These are phyloP conservation scores for Paspalum notatum DNA, from an alignment of 176 grass and related monocot species.

Conservation along the genomic window DNA sequence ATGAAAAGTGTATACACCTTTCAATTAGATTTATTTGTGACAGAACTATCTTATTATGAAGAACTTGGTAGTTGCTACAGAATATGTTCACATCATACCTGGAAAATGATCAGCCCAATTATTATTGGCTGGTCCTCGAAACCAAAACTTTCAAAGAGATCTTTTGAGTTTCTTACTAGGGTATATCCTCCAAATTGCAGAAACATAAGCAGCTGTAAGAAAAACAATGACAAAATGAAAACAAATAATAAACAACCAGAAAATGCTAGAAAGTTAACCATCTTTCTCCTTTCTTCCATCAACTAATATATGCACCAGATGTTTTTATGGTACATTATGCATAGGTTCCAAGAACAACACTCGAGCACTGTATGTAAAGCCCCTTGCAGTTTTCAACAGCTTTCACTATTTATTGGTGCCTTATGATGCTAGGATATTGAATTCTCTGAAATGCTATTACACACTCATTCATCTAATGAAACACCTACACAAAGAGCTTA, in stretches of 20 bases:
- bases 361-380: neutral
- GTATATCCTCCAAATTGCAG: conserved; percentile 99
- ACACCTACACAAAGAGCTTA: too few species aligned
- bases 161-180: conserved; percentile 95
- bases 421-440: neutral
- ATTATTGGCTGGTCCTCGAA: conserved; percentile 87
- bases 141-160: conserved; percentile 97
- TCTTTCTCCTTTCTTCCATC: neutral
- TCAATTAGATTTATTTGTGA: conserved; percentile 3
- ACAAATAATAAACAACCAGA: neutral
- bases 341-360: conserved; percentile 1
- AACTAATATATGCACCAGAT: neutral
- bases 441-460: neutral
- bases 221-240: conserved; percentile 23
- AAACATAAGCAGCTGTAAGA: conserved; percentile 83
- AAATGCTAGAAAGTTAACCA: neutral
- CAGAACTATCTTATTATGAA: neutral
- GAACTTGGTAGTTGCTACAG: conserved; percentile 9
- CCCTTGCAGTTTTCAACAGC: neutral
- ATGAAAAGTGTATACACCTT: conserved; percentile 21
- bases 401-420: neutral
- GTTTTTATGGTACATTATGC: conserved; percentile 14
- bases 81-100: conserved; percentile 51
- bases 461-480: too few species aligned
- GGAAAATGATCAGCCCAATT: conserved; percentile 92